Evolutionary conservation across 139 green algal genomes (phyloP).

Genomic region (Gonium pectorale): DNA sequence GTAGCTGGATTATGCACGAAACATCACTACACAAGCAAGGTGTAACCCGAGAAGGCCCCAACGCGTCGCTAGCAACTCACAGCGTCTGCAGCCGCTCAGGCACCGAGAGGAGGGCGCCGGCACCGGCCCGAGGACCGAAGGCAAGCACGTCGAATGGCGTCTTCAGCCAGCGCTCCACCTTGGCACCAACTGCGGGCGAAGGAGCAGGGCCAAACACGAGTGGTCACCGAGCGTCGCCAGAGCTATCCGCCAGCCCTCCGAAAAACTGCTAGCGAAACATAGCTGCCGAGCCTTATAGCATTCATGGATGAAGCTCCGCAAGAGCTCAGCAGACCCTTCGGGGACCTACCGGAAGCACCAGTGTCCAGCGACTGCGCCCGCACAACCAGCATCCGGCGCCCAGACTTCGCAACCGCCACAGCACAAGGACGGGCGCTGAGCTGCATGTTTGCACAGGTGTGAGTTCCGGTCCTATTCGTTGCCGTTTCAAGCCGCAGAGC

Average conservation of each 20-base stretch:
- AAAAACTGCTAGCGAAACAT: neutral
- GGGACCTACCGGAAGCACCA: neutral
- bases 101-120: conserved; percentile 64
- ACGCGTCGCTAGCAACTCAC: no score
- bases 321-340: no score
- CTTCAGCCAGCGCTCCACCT: conserved; percentile 60
- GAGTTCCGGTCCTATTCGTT: no score
- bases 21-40: no score
- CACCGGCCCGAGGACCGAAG: conserved; percentile 65
- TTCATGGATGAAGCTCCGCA: neutral
- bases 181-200: conserved; percentile 29
- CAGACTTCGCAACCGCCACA: neutral
- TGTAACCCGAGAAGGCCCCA: no score
- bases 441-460: conserved; percentile 12
- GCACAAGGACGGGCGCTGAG: neutral
- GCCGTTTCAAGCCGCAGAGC: no score
- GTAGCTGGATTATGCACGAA: no score
- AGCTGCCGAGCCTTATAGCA: neutral
- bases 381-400: conserved; percentile 4
- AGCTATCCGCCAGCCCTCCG: no score
- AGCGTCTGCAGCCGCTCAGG: conserved; percentile 60
- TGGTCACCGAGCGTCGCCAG: no score
- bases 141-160: conserved; percentile 67
- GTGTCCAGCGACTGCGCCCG: conserved; percentile 10
- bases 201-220: no score